Evolutionary conservation across 2,329 filamentous ascomycete genomes (phyloP).

Genomic region (Paraphaeosphaeria sporulosa): DNA sequence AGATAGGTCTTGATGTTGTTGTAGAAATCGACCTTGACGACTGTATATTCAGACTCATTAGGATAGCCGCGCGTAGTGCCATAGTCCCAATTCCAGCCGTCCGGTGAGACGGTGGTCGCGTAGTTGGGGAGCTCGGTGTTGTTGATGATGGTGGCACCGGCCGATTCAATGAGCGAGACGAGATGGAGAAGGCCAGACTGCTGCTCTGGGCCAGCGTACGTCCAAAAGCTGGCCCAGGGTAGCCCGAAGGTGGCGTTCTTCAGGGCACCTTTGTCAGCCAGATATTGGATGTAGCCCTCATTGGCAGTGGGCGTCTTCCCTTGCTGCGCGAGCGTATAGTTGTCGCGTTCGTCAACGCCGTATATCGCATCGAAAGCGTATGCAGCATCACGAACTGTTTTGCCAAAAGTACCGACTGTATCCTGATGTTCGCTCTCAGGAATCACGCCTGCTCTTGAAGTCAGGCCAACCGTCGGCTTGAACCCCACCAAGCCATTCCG

Average conservation of each 20-base stretch:
- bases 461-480: conserved; percentile 78
- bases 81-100: conserved; percentile 79
- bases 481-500: conserved; percentile 74
- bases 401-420: conserved; percentile 71
- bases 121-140: conserved; percentile 72
- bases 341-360: conserved; percentile 68
- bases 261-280: conserved; percentile 63
- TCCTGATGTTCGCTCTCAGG: conserved; percentile 74
- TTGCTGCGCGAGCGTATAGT: conserved; percentile 66
- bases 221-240: conserved; percentile 77
- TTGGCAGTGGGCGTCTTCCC: conserved; percentile 61
- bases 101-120: conserved; percentile 67
- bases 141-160: conserved; percentile 74
- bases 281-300: conserved; percentile 66
- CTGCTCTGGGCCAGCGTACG: conserved; percentile 64
- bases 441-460: conserved; percentile 65
- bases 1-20: conserved; percentile 72
- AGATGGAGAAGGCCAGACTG: conserved; percentile 58
- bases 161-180: conserved; percentile 62
- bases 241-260: conserved; percentile 72
- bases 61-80: conserved; percentile 67
- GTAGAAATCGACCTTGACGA: conserved; percentile 75
- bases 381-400: conserved; percentile 73
- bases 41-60: conserved; percentile 78
- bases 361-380: conserved; percentile 73